Base-by-base conservation (phyloP, 169 alveolate species). In the Plasmodium vinckei region DNA sequence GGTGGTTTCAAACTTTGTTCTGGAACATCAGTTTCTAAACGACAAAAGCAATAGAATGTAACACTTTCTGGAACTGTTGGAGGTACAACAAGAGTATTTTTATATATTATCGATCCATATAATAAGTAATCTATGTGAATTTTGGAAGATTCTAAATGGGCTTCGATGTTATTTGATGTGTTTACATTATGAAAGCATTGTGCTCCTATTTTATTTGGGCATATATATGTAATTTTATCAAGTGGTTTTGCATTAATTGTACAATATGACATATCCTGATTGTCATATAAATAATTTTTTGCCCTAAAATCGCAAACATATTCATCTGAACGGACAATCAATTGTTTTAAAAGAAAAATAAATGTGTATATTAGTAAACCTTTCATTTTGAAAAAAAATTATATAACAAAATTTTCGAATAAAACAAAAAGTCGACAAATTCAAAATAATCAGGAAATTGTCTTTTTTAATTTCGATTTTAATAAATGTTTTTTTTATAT, bases 261-360 rank as follows among this genome's bases (percentile, higher is more conserved):
- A 49, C 88, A 77, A 54, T 25, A 63, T 64, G 25, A 64, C 10
- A 63, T 53, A 17, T 77, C 72, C 19, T 47, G 23, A 7, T 21
- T 27, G 7, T 57, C 65, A 13, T 46, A 23, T 12, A 77, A 54
- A 44, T 77, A 63, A 56, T 47, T 25, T 46, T 77, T 75, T 21
- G 63, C 53, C 7, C 77, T 77, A 42, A 77, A 77, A 77, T 77
- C 88, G n/a, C 88, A 77, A n/a, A 49, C 33, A 42, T 77, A 75
- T 49, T 63, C 69, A 10, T 49, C 60, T 23, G 47, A 59, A 53
- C 46, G 53, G 9, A 17, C 64, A 67, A 19, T 25, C 9, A 59
- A 23, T 10, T 73, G 44, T 27, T 17, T 61, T 25, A 59, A 27
- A 61, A 73, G 63, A 64, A 21, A 54, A 33, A 72, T 9, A 10